Evolutionary conservation across 805 yeast genomes (phyloP).

Genomic region (Yarrowia bubula): DNA sequence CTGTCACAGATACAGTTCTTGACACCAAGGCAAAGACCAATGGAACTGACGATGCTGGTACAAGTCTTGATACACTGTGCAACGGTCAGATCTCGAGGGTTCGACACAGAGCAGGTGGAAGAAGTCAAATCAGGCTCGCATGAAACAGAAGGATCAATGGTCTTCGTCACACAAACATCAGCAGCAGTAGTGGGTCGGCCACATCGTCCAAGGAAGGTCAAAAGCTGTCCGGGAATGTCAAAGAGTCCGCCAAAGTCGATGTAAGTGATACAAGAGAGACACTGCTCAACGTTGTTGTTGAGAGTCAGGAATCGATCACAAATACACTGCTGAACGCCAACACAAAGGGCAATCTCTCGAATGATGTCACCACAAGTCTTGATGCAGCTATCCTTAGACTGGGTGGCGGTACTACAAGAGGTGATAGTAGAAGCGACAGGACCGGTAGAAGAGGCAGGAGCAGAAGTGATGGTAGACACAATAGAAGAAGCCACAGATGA

Average conservation of each 20-base stretch:
- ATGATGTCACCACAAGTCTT: slow-evolving; percentile 5
- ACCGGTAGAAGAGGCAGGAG: background rate
- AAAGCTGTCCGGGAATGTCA: background rate
- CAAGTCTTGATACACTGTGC: background rate
- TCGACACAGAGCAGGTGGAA: background rate
- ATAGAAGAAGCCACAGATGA: too few relatives aligned
- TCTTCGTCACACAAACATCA: slow-evolving; percentile 12
- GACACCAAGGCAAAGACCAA: background rate
- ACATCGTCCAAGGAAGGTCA: background rate
- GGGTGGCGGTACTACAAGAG: background rate
- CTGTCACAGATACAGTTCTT: background rate
- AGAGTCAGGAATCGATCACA: background rate
- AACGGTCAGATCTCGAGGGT: background rate
- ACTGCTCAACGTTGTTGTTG: background rate
- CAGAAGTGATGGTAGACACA: background rate
- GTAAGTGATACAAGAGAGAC: slow-evolving; percentile 4
- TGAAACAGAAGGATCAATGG: background rate
- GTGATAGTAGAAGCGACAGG: background rate
- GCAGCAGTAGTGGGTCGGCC: background rate
- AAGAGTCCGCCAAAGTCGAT: background rate
- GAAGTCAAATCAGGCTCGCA: slow-evolving; percentile 7
- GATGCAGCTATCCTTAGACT: background rate
- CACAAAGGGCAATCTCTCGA: slow-evolving; percentile 9
- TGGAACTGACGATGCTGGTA: background rate
- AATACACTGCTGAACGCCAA: background rate